A percentile compares a stretch with the other conserved stretches of the same genome.
phyloP scores from a whole-genome alignment of 2,329 filamentous ascomycete genomes.

The Trichoderma gracile region DNA sequence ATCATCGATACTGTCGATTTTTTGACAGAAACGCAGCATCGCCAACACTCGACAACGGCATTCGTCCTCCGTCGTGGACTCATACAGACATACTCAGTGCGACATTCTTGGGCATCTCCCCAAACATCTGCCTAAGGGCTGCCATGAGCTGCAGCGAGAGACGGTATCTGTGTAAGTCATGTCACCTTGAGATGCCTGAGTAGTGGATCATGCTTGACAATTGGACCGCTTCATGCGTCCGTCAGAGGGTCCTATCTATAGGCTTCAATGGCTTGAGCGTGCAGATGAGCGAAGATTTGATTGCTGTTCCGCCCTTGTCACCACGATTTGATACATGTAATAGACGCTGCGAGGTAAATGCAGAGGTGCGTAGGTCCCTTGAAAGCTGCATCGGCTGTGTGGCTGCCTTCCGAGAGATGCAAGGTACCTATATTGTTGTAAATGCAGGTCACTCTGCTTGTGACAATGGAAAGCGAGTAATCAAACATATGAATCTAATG shows the following conservation, averaged over 20 bases:
- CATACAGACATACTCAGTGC: not conserved
- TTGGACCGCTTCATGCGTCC: constrained; percentile 37
- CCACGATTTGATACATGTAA: no score
- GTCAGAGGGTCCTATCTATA: constrained; percentile 41
- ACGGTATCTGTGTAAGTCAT: not conserved
- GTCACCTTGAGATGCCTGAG: constrained; percentile 41
- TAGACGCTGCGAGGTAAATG: no score
- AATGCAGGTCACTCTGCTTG: no score
- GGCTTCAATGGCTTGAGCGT: constrained; percentile 16
- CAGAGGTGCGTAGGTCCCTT: no score
- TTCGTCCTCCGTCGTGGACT: not conserved
- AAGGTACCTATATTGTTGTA: no score
- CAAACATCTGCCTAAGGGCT: constrained; percentile 28
- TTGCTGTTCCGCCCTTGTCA: no score
- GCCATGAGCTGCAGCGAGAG: not conserved
- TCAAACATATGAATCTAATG: no score
- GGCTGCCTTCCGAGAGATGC: no score
- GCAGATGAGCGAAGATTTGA: no score
- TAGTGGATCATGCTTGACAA: constrained; percentile 35
- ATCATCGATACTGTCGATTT: not conserved
- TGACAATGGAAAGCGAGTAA: no score
- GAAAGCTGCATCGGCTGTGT: no score
- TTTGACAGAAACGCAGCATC: not conserved
- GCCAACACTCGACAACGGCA: not conserved
- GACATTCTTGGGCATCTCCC: not conserved